Base-by-base conservation (phyloP, 805 yeast genomes). In the Yamadazyma akitaensis region DNA sequence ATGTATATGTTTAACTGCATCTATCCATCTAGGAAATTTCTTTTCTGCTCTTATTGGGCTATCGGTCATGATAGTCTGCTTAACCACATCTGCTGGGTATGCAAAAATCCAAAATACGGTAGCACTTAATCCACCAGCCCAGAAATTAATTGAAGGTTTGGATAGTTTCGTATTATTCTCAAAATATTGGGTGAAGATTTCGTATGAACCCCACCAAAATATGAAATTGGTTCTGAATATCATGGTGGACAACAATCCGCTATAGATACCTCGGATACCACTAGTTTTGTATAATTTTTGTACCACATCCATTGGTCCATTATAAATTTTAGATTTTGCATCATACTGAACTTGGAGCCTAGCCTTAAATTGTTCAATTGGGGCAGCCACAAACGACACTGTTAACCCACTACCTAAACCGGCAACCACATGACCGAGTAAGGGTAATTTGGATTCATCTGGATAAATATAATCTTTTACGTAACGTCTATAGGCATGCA, bases 121-220 rank as follows among this genome's bases (percentile, higher is more conserved):
- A 3, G 96, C 96, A 42, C 89, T 78, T 39, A 88, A 68, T 0
- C 97, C 97, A 25, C 97, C 97, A 9, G 91, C 79, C 96, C 96
- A 89, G 68, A 89, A 89, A 63, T 88, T 89, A 48, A 89, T 75
- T 0, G 89, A 72, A 1, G 94, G 80, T 35, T 78, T 78, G 41
- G 84, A 79, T 74, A 88, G 53, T 34, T 68, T 64, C 0, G 96
- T 88, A 55, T 87, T 72, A 5, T 73, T 70, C 53, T 78, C 75
- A 64, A 89, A 82, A 73, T 76, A 82, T 45, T 77, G 72, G 7
- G 95, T 87, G 62, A 89, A 76, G 8, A 88, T 47, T 59, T 88
- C 96, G 61, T 90, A 90, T 0, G 95, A 82, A 1, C 96, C 96
- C 97, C 97, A 90, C 92, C 95, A 88, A 48, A 88, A 86, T 31